Evolutionary conservation across 768 basidiomycete species (phyloP).

Genomic region (Boletus sensibilis): DNA sequence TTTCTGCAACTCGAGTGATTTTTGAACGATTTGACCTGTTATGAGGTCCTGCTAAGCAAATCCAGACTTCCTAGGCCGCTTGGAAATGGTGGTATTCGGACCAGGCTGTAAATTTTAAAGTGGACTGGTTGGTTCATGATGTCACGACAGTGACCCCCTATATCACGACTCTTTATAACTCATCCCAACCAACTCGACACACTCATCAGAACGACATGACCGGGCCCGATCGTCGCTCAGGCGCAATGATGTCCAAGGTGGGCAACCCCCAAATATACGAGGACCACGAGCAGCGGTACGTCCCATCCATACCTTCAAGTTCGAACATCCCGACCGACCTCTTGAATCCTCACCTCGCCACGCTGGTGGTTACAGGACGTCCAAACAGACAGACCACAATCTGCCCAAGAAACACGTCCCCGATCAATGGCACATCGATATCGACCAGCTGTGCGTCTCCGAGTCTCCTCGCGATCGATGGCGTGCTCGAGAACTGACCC

Average conservation of each 20-base stretch:
- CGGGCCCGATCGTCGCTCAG: conserved; percentile 16
- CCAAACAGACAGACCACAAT: conserved; percentile 23
- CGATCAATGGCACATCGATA: conserved; percentile 37
- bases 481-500: background rate
- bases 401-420: conserved; percentile 31
- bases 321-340: background rate
- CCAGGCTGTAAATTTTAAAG: background rate
- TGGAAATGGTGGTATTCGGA: too few relatives aligned
- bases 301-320: background rate
- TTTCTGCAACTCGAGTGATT: background rate
- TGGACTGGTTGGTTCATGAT: conserved; percentile 8
- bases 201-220: conserved; percentile 20
- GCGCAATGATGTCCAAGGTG: conserved; percentile 50
- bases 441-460: conserved; percentile 27
- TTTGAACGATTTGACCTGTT: background rate
- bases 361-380: conserved; percentile 15
- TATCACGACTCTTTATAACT: background rate
- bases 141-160: conserved; percentile 12
- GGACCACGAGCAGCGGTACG: conserved; percentile 48
- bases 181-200: background rate
- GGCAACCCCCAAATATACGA: conserved; percentile 50
- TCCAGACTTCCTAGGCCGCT: too few relatives aligned
- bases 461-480: background rate
- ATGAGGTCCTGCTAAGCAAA: background rate
- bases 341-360: background rate